Base-by-base conservation (phyloP, 805 yeast genomes). In the Suhomyces kilbournensis region DNA sequence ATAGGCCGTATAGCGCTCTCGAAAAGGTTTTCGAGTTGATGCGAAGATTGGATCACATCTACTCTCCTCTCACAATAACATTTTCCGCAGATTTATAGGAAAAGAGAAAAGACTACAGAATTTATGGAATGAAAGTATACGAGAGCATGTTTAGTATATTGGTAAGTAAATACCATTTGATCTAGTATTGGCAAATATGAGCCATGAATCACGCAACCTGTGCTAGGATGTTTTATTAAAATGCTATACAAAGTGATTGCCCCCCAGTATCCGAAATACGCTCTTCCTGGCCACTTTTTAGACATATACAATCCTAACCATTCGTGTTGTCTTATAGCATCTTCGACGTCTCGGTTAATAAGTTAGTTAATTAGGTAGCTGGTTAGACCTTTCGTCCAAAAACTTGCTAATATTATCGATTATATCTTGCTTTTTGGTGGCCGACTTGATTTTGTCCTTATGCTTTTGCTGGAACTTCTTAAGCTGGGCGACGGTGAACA, bases 401-500 rank as follows among this genome's bases (percentile, higher is more conserved):
- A 64, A 74, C 3, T 62, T 67, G 1, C 38, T 49, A 20, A 81
- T 78, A 53, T 73, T 77, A 7, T 67, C 71, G 15, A 80, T 67
- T 63, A 79, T 61, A 30, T 72, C 83, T 14, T 58, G 68, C 58
- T 79, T 81, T 46, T 66, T 73, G 1, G 68, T 58, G 0, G 75
- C 82, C 25, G 57, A 52, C 26, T 64, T 67, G 17, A 77, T 76
- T 12, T 58, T 47, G 14, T 60, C 66, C 42, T 68, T 66, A 55
- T 76, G 71, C 22, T 68, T 62, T 19, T 58, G 60, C 47, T 72
- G 70, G 53, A 73, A 80, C n/a, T 58, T 63, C 53, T 66, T 70
- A 32, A 81, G 62, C 54, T 80, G 82, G 3, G 68, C 68, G 38
- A 72, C 72, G n/a, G 73, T 75, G 52, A 75, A 78, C 20, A 60